Evolutionary conservation across 805 yeast genomes (phyloP).

Genomic region (Hemisphaericaspora nanyangensis): DNA sequence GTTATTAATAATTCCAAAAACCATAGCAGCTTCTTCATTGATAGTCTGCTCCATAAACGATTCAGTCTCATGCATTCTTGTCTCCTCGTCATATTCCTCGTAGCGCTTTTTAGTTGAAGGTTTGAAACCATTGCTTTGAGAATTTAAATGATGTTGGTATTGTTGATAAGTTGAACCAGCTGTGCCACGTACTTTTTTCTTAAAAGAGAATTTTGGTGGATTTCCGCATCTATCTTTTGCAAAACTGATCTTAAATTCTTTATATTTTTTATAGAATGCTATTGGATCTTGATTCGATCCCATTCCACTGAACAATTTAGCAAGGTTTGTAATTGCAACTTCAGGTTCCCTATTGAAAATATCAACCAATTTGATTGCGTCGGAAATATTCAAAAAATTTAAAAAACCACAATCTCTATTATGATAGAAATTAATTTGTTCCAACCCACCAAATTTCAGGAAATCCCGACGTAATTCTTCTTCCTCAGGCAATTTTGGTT

Average conservation of each 20-base stretch:
- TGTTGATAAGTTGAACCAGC: conserved; percentile 9
- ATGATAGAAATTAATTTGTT: conserved; percentile 69
- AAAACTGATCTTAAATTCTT: conserved; percentile 54
- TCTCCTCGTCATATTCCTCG: conserved; percentile 10
- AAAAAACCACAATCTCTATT: conserved; percentile 73
- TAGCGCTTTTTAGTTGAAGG: conserved; percentile 4
- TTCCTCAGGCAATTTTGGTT: conserved; percentile 34
- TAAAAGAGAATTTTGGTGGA: conserved; percentile 52
- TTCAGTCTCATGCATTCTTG: conserved; percentile 6
- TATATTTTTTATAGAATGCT: conserved; percentile 43
- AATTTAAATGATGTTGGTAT: conserved; percentile 12
- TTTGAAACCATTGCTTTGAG: conserved; percentile 1
- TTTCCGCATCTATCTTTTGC: conserved; percentile 84
- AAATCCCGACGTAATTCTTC: conserved; percentile 56
- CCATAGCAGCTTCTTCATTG: conserved; percentile 40
- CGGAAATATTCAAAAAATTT: conserved; percentile 59
- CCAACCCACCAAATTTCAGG: conserved; percentile 62
- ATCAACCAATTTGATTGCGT: conserved; percentile 63
- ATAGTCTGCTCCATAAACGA: conserved; percentile 17
- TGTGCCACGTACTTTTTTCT: conserved; percentile 28
- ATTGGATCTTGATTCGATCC: conserved; percentile 27
- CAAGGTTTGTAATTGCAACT: conserved; percentile 52
- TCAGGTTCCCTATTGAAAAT: conserved; percentile 39
- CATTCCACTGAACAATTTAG: conserved; percentile 47
- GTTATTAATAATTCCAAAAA: conserved; percentile 40